Conservation (phyloP, 805 yeast species). For the Blastobotrys terrestris region DNA sequence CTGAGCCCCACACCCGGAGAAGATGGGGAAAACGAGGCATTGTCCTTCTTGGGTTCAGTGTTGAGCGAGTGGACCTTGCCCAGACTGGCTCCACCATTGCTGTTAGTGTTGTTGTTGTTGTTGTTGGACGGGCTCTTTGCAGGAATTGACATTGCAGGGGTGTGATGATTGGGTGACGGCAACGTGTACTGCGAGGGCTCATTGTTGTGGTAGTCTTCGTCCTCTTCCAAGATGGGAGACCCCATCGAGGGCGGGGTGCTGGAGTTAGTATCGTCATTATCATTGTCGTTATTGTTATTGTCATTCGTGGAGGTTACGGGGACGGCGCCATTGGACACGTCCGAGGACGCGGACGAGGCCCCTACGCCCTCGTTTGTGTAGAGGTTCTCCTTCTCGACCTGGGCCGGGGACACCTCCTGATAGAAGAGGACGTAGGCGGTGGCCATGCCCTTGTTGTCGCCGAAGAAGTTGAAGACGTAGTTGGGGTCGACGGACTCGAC, state of each 20-base stretch:
- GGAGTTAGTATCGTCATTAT: conserved; percentile 4
- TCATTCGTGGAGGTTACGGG: background rate
- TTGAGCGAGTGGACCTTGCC: background rate
- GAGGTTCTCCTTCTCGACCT: conserved; percentile 23
- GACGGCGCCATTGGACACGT: background rate
- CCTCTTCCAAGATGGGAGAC: conserved; percentile 1
- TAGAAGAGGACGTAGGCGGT: conserved; percentile 89
- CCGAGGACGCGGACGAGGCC: background rate
- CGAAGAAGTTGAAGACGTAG: conserved; percentile 79
- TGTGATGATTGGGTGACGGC: background rate
- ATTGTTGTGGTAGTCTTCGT: background rate
- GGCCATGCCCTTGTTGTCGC: conserved; percentile 81
- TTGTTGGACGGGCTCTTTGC: background rate
- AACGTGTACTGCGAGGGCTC: background rate
- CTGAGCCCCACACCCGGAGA: background rate
- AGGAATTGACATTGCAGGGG: background rate
- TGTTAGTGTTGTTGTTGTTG: no score
- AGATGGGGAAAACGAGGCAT: background rate
- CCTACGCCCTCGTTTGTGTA: conserved; percentile 24
- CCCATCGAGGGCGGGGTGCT: background rate
- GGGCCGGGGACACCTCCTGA: conserved; percentile 39
- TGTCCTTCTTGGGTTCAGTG: background rate
- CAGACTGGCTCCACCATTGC: background rate
- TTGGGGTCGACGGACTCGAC: conserved; percentile 82
- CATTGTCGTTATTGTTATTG: conserved; percentile 1